Base-by-base conservation (phyloP, 345 rosid species). In the Pistacia vera region DNA sequence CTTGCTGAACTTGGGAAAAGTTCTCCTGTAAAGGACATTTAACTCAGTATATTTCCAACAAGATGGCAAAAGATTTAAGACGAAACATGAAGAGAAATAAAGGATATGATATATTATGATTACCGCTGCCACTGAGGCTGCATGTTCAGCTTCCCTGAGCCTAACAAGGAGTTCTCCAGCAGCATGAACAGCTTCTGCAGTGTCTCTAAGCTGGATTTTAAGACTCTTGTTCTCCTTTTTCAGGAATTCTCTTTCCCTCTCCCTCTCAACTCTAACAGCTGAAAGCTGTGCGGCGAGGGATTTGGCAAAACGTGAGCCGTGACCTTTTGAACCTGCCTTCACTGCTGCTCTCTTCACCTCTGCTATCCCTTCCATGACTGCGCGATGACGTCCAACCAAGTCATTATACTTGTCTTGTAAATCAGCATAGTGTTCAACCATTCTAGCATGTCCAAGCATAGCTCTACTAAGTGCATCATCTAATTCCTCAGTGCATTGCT, bases 121-220 rank as follows among this genome's bases (percentile, higher is more conserved):
- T 86, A 93, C 99, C 99, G 90, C 93, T 51, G 97, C 93, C 70
- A 73, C 81, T 65, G 94, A 80, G 71, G 97, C 90, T 11, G 93
- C 86, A 74, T 92, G 95, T 78, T 93, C 98, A 13, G 99, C 94
- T 87, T 93, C 99, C 85, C 91, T 88, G 36, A 95, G 89, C 81
- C 97, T 80, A 33, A 91, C 97, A 51, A 95, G 98, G 36, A 95
- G 91, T 83, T 95, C 99, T 79, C 99, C 99, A 41, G 99, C 98
- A 59, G 97, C 93, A 80, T 93, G 99, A 75, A 93, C 99, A 58
- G 98, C 99, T 81, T 96, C 99, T 52, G 98, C 99, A 55, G 97
- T 95, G 86, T 95, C 92, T 63, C 97, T 84, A 28, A 93, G 87
- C 85, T 96, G 99, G 81, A 83, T 78, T 82, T 82, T 92, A 25